Percentiles rank a stretch among this genome's conserved stretches.
Conservation (phyloP, 495 filamentous ascomycete species). For the Trichocladium antarcticum region DNA sequence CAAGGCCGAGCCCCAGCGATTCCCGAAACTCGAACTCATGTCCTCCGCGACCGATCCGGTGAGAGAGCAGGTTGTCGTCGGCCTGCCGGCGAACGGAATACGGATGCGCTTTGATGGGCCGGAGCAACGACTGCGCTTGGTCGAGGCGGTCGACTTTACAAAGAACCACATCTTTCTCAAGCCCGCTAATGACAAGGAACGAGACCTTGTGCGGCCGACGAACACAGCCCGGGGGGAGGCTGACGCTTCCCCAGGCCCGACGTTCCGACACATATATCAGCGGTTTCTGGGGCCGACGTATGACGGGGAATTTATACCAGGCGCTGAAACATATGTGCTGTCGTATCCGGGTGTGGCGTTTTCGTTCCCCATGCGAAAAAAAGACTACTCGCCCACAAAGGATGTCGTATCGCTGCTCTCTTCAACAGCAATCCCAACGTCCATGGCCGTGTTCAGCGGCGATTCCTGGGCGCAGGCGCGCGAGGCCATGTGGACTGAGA, state of each 20-base stretch:
- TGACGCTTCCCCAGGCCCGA: conserved; percentile 50
- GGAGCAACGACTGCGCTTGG: conserved; percentile 79
- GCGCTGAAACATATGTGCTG: conserved; percentile 57
- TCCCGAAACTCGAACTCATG: conserved; percentile 69
- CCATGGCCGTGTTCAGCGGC: conserved; percentile 82
- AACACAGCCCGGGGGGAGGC: conserved; percentile 35
- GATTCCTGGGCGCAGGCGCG: conserved; percentile 79
- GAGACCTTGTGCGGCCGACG: conserved; percentile 62
- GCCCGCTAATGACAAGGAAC: conserved; percentile 57
- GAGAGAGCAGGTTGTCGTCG: conserved; percentile 56
- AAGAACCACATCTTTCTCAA: conserved; percentile 75
- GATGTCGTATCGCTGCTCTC: conserved; percentile 82
- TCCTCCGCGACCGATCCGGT: conserved; percentile 64
- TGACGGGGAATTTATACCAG: conserved; percentile 73
- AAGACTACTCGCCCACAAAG: conserved; percentile 66
- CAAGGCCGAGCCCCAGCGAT: conserved; percentile 70
- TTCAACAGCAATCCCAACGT: conserved; percentile 58
- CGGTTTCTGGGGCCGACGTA: conserved; percentile 84
- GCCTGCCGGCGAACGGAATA: conserved; percentile 71
- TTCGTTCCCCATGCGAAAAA: conserved; percentile 66
- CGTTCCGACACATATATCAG: conserved; percentile 85
- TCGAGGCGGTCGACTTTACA: conserved; percentile 87
- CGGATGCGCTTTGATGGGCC: conserved; percentile 87
- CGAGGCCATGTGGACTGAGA: conserved; percentile 59
- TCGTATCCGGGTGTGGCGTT: conserved; percentile 93